Conservation (phyloP, 2,329 filamentous ascomycete genomes). For the Mycocentrospora acerina region DNA sequence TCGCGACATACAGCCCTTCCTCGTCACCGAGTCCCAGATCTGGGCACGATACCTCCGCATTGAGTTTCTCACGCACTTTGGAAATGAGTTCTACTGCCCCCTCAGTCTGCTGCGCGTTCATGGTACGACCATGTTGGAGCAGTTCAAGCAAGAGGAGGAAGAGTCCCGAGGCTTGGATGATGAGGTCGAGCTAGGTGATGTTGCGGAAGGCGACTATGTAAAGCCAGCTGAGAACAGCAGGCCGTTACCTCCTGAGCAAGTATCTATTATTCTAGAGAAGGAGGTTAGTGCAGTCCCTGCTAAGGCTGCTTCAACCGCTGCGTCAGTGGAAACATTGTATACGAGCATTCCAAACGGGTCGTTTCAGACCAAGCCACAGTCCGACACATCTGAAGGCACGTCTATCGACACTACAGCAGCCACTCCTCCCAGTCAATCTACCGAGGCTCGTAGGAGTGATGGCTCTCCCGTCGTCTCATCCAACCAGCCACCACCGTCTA, state of each 20-base stretch:
- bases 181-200: slow-evolving; percentile 61
- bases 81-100: slow-evolving; percentile 95
- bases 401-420: neutral
- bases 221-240: slow-evolving; percentile 39
- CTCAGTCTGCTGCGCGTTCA: slow-evolving; percentile 88
- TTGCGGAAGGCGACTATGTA: slow-evolving; percentile 40
- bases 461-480: neutral
- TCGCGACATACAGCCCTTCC: slow-evolving; percentile 89
- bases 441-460: neutral
- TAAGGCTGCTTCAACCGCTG: neutral
- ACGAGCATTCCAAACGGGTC: slow-evolving; percentile 2
- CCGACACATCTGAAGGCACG: neutral
- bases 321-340: slow-evolving; percentile 2
- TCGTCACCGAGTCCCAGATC: slow-evolving; percentile 91
- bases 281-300: slow-evolving; percentile 5
- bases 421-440: neutral
- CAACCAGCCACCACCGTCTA: neutral
- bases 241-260: slow-evolving; percentile 18
- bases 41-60: slow-evolving; percentile 93
- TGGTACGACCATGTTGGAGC: slow-evolving; percentile 90
- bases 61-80: slow-evolving; percentile 91
- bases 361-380: neutral
- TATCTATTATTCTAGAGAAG: slow-evolving; percentile 19
- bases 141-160: slow-evolving; percentile 86
- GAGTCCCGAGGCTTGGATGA: slow-evolving; percentile 58